phyloP scores from a whole-genome alignment of 768 basidiomycete species.

The Suillus subluteus region DNA sequence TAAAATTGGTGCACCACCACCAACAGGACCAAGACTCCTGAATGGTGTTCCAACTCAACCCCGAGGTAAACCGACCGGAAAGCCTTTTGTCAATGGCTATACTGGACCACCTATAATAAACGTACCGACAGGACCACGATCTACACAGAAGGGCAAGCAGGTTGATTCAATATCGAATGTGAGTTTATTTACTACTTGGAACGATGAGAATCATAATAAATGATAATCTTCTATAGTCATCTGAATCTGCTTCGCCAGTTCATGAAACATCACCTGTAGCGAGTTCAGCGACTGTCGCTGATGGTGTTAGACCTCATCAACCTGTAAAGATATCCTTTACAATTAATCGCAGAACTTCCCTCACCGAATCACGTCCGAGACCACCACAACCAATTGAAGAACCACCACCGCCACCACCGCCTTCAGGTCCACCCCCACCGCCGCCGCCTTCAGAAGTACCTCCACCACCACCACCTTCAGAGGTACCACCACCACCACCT shows the following conservation, averaged over 20 bases:
- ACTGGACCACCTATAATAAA: slow-evolving; percentile 25
- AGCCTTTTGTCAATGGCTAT: slow-evolving; percentile 50
- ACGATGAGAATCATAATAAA: slow-evolving; percentile 8
- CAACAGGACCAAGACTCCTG: slow-evolving; percentile 65
- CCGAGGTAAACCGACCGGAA: slow-evolving; percentile 35
- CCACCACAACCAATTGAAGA: slow-evolving; percentile 43
- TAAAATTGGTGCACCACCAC: slow-evolving; percentile 58
- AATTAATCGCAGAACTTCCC: slow-evolving; percentile 32
- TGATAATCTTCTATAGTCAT: slow-evolving; percentile 18
- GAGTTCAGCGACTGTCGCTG: slow-evolving; percentile 29
- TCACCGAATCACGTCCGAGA: slow-evolving; percentile 30
- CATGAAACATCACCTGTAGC: slow-evolving; percentile 18
- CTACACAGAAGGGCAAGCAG: slow-evolving; percentile 46
- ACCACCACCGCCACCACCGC: slow-evolving; percentile 39
- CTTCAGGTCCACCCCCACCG: slow-evolving; percentile 32
- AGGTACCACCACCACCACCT: slow-evolving; percentile 32
- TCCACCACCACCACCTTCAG: slow-evolving; percentile 32
- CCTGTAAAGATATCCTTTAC: slow-evolving; percentile 37
- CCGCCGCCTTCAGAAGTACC: slow-evolving; percentile 31
- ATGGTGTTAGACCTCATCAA: slow-evolving; percentile 35
- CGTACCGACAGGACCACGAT: slow-evolving; percentile 37
- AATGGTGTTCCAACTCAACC: slow-evolving; percentile 38
- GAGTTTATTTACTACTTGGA: background rate
- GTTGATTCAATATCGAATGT: slow-evolving; percentile 28
- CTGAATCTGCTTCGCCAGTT: slow-evolving; percentile 16